Evolutionary conservation across 2,329 filamentous ascomycete species (phyloP).

Genomic region (Hysterium pulicare): DNA sequence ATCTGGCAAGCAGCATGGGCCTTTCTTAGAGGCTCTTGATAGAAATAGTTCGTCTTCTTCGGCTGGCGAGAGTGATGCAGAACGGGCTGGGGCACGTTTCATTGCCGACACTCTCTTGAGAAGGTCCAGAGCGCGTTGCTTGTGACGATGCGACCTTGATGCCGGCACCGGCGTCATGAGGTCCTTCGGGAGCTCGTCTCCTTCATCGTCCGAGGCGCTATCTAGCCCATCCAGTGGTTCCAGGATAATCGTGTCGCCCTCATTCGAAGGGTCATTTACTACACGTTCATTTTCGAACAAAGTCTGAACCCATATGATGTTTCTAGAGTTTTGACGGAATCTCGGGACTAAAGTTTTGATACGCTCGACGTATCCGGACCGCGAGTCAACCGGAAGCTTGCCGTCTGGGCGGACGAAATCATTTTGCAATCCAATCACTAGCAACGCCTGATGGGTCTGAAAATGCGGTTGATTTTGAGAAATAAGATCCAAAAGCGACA

Average conservation of each 20-base stretch:
- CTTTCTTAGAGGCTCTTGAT: conserved; percentile 32
- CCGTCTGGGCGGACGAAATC: conserved; percentile 74
- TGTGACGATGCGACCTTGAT: conserved; percentile 33
- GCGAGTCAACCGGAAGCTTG: conserved; percentile 62
- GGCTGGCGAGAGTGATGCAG: conserved; percentile 23
- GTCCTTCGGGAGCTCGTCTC: conserved; percentile 25
- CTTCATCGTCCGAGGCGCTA: conserved; percentile 32
- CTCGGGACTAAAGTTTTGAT: conserved; percentile 63
- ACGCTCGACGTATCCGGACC: conserved; percentile 63
- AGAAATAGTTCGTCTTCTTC: conserved; percentile 48
- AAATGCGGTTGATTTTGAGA: conserved; percentile 50
- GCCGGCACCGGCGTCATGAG: conserved; percentile 19
- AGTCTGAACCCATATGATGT: conserved; percentile 82
- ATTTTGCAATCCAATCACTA: conserved; percentile 85
- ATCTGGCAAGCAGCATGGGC: conserved; percentile 41
- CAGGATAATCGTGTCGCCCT: conserved; percentile 45
- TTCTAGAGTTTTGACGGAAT: conserved; percentile 66
- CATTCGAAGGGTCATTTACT: conserved; percentile 49
- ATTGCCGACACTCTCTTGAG: conserved; percentile 35
- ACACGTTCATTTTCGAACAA: conserved; percentile 64
- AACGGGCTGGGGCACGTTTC: conserved; percentile 23
- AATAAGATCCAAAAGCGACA: conserved; percentile 43
- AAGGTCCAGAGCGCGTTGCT: conserved; percentile 34
- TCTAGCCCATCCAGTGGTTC: conserved; percentile 36
- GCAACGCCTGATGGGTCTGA: conserved; percentile 64